Conservation (phyloP, 208 protist species). For the Angomonas deanei region DNA sequence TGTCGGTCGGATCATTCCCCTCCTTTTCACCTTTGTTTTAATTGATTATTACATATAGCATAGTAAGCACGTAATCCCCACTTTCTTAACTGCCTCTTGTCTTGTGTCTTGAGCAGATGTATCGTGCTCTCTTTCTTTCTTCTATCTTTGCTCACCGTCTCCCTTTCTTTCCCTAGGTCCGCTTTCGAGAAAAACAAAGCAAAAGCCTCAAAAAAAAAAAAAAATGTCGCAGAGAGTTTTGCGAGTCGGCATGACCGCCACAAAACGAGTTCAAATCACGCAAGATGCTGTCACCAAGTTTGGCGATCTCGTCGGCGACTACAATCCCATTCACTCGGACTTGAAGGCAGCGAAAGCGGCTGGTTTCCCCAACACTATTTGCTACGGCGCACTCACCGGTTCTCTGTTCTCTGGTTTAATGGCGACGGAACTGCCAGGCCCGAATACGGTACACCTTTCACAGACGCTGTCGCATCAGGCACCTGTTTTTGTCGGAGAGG, state of each 20-base stretch:
- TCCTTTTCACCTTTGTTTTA: too few relatives aligned
- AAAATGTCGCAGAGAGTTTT: conserved; percentile 17
- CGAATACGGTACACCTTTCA: conserved; percentile 72
- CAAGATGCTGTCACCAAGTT: conserved; percentile 58
- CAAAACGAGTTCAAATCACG: conserved; percentile 32
- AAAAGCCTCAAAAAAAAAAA: background rate
- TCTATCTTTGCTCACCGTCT: background rate
- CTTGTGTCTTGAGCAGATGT: background rate
- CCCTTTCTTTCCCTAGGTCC: background rate
- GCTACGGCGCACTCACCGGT: conserved; percentile 68
- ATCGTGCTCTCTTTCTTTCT: conserved; percentile 7
- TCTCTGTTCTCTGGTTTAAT: conserved; percentile 78
- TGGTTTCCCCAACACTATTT: conserved; percentile 63
- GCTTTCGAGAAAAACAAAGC: background rate
- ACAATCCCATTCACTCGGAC: conserved; percentile 76
- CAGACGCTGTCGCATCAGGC: conserved; percentile 69
- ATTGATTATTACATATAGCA: background rate
- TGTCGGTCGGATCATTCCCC: too few relatives aligned
- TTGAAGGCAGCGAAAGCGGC: conserved; percentile 47
- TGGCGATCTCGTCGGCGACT: conserved; percentile 60
- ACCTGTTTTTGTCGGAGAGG: conserved; percentile 69
- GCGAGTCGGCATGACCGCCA: conserved; percentile 45
- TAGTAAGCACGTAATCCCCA: background rate
- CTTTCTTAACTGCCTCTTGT: too few relatives aligned
- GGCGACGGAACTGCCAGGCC: conserved; percentile 66